Evolutionary conservation across 2,329 filamentous ascomycete species (phyloP).

Genomic region (Colletotrichum trifolii): DNA sequence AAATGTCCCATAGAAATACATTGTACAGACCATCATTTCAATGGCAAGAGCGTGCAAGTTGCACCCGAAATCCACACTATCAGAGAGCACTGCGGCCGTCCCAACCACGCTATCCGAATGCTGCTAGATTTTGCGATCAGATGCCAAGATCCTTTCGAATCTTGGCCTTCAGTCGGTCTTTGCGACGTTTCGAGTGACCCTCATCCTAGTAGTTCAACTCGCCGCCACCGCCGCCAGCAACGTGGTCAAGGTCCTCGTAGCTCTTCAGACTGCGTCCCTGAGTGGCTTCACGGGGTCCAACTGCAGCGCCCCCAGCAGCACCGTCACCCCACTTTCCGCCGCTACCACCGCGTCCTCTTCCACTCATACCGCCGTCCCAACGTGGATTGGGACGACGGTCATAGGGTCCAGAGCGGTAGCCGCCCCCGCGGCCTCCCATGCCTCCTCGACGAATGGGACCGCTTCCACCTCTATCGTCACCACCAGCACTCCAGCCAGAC

Average conservation of each 20-base stretch:
- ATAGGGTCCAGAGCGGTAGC: slow-evolving; percentile 77
- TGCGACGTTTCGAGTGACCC: slow-evolving; percentile 17
- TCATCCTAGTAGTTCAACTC: slow-evolving; percentile 85
- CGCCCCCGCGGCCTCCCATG: slow-evolving; percentile 59
- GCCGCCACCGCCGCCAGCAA: slow-evolving; percentile 76
- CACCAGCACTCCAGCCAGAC: slow-evolving; percentile 61
- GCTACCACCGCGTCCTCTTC: slow-evolving; percentile 58
- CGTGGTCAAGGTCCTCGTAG: slow-evolving; percentile 96
- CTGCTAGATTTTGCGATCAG: not conserved
- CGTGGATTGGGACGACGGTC: slow-evolving; percentile 73
- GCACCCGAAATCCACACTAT: too few relatives aligned
- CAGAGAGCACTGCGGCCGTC: too few relatives aligned
- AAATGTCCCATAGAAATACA: too few relatives aligned
- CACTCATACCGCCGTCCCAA: slow-evolving; percentile 62
- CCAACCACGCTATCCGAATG: not conserved
- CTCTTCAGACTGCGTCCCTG: slow-evolving; percentile 94
- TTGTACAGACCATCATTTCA: too few relatives aligned
- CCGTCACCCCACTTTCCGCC: slow-evolving; percentile 78
- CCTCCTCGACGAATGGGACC: slow-evolving; percentile 78
- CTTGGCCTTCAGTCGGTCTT: slow-evolving; percentile 1
- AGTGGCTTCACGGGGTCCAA: slow-evolving; percentile 90
- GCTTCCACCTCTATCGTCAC: slow-evolving; percentile 66
- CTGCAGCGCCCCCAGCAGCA: slow-evolving; percentile 76
- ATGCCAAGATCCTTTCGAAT: slow-evolving; percentile 1
- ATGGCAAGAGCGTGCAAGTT: too few relatives aligned